These are phyloP conservation scores for Santalum album DNA, from an alignment of 164 flowering plant genomes.

Conservation along the genomic window DNA sequence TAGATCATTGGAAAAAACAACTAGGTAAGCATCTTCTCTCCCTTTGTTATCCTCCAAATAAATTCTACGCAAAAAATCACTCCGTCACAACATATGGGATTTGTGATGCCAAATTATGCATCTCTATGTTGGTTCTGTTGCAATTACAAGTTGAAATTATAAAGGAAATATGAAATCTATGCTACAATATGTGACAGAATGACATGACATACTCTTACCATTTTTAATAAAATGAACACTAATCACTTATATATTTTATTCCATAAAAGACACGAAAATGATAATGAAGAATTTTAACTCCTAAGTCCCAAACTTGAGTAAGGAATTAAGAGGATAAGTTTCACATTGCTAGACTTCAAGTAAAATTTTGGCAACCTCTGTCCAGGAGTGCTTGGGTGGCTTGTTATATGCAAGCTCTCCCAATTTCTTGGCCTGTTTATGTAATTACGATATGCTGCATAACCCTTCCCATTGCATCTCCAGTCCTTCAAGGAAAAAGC, in stretches of 20 bases:
- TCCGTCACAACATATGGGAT: no score
- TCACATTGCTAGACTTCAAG: not conserved
- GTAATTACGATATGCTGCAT: conserved; percentile 80
- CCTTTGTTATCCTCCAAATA: no score
- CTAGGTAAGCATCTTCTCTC: no score
- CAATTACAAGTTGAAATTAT: no score
- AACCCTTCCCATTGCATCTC: conserved; percentile 95
- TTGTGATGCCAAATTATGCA: no score
- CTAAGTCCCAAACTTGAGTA: not conserved
- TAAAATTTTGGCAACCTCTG: conserved; percentile 50
- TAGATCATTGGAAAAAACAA: no score
- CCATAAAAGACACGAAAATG: not conserved
- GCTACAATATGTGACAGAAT: not conserved
- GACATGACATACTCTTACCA: not conserved
- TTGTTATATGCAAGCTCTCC: conserved; percentile 52
- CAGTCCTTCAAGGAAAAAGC: conserved; percentile 52
- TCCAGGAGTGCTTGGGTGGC: conserved; percentile 80
- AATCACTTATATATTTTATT: no score
- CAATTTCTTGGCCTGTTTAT: conserved; percentile 83
- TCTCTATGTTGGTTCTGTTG: no score
- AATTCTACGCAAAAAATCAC: no score
- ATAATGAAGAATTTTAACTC: not conserved
- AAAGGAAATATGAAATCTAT: no score
- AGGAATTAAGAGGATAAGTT: not conserved
- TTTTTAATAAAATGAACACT: no score